A percentile compares a stretch with the other conserved stretches of the same genome.
These are phyloP conservation scores for Cardiospermum halicacabum DNA, from an alignment of 345 rosid species.

Conservation along the genomic window DNA sequence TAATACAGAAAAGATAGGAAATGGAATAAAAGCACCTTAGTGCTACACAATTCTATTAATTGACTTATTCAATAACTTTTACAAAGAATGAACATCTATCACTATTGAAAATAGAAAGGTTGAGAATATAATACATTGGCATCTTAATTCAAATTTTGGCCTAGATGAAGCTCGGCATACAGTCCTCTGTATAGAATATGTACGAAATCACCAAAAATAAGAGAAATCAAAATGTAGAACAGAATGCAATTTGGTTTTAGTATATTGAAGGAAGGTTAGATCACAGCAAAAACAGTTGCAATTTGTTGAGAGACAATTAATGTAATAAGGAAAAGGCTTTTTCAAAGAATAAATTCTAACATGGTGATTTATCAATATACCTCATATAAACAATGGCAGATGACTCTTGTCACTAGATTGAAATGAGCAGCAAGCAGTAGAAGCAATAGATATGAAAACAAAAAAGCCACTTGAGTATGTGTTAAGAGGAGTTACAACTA, in stretches of 20 bases:
- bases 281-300: not conserved
- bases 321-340: not conserved
- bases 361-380: not conserved
- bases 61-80: too few species aligned
- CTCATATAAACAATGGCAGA: not conserved
- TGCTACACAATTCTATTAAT: not conserved
- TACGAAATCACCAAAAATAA: too few species aligned
- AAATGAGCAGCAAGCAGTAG: not conserved
- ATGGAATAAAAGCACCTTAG: not conserved
- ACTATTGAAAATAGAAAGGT: not conserved
- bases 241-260: constrained; percentile 1
- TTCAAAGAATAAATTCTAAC: not conserved
- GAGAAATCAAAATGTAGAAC: too few species aligned
- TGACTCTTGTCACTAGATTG: not conserved
- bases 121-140: not conserved
- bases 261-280: too few species aligned
- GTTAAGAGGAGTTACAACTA: not conserved
- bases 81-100: not conserved
- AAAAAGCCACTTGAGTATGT: not conserved
- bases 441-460: not conserved
- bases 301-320: not conserved
- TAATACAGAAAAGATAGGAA: not conserved
- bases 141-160: too few species aligned
- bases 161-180: too few species aligned
- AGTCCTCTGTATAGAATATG: too few species aligned